Base-by-base conservation (phyloP, 1,139 yeast species). In the Lodderomyces jiufengensis region DNA sequence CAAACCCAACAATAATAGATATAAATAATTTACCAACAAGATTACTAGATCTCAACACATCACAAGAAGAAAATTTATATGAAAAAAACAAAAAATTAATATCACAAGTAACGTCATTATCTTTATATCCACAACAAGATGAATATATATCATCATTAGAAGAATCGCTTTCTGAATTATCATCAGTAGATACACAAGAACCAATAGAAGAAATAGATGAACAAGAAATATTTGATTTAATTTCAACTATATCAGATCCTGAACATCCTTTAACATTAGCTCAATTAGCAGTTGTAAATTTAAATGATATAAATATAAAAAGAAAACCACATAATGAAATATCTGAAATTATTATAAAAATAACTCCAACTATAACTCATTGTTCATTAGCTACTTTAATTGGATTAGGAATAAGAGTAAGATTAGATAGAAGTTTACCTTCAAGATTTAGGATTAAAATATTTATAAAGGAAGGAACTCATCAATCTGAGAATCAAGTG, bases 311-410 rank as follows among this genome's bases (percentile, higher is more conserved):
- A 39, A 57, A 63, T 26, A 87, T 94, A 7, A 66, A 65, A 2
- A 28, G 21, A 4, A 10, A 10, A 9, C 22, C 35, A 8, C 18
- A 21, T n/a, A 52, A 61, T 10, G 76, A 76, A 29, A 76, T 85
- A 51, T 84, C 94, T 0, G 87, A 84, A 44, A 87, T 94, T 0
- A 55, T 78, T 16, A 87, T 94, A 26, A 79, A 76, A 49, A 90
- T 94, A 46, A 94, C 99, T 0, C 99, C 99, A 0, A 94, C 99
- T 0, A 92, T 94, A 49, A 92, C 98, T 1, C 99, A 94, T 56
- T 94, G 99, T 54, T 86, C 96, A 1, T 68, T 94, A 44, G 98
- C 98, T 1, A 94, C 98, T 0, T 75, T 94, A 39, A 92, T 94
- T 43, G 99, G 99, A 0, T 70, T 94, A 26, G 98, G 98, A 0